Evolutionary conservation across 495 filamentous ascomycete species (phyloP).

Genomic region (Neurospora sp.): DNA sequence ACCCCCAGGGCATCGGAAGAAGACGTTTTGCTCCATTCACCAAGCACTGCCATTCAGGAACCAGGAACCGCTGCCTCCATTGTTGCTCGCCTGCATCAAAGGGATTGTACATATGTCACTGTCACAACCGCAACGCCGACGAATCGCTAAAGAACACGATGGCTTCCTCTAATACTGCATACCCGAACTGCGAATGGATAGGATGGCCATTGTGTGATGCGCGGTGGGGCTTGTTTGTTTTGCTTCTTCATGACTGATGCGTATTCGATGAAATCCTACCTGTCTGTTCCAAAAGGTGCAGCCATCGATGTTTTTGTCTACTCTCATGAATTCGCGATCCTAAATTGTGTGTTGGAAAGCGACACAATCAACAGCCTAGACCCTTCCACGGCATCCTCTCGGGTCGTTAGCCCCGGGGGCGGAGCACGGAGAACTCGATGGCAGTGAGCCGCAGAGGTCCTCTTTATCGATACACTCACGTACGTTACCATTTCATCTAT

Average conservation of each 20-base stretch:
- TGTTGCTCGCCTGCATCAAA: background rate
- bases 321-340: background rate
- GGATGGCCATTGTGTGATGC: background rate
- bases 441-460: background rate
- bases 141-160: constrained; percentile 6
- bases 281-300: background rate
- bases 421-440: background rate
- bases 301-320: background rate
- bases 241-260: background rate
- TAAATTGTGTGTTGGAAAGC: background rate
- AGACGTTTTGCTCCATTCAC: background rate
- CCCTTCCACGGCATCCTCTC: background rate
- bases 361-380: background rate
- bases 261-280: background rate
- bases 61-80: background rate
- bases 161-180: background rate
- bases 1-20: background rate
- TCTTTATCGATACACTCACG: background rate
- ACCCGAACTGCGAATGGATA: background rate
- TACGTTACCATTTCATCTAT: background rate
- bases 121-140: background rate
- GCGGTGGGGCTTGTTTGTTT: background rate
- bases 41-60: background rate
- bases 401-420: background rate
- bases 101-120: background rate